Conservation (phyloP, 176 grass and related monocot genomes). For the Puya raimondii region DNA sequence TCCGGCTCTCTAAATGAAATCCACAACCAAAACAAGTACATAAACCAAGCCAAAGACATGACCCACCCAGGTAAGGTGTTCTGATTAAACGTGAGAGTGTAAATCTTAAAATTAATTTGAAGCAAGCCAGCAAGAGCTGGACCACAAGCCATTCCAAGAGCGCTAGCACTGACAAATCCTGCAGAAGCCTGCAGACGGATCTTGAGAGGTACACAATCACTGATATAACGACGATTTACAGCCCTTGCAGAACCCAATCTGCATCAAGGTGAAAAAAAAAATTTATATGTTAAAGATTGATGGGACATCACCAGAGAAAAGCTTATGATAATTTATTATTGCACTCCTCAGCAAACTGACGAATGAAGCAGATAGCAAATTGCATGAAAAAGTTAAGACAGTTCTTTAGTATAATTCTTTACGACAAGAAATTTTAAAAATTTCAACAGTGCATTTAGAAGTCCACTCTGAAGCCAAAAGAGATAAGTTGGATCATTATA, state of each 20-base stretch:
- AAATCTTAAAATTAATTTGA: slow-evolving; percentile 65
- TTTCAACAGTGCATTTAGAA: background rate
- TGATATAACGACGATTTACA: slow-evolving; percentile 93
- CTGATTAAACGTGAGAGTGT: slow-evolving; percentile 66
- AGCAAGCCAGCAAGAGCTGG: slow-evolving; percentile 75
- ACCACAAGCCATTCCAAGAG: slow-evolving; percentile 92
- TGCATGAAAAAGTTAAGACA: background rate
- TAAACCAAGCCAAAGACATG: slow-evolving; percentile 65
- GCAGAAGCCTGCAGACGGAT: slow-evolving; percentile 76
- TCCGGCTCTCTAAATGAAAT: slow-evolving; percentile 70
- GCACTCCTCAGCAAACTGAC: background rate
- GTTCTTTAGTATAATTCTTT: background rate
- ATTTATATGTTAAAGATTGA: background rate
- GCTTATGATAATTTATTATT: background rate
- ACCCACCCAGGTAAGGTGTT: slow-evolving; percentile 85
- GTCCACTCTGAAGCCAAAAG: background rate
- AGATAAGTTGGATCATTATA: background rate
- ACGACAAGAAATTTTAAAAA: background rate
- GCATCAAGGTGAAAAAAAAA: slow-evolving; percentile 8
- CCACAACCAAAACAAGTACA: slow-evolving; percentile 61
- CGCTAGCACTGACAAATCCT: slow-evolving; percentile 89
- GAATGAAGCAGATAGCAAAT: background rate
- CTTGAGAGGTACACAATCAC: slow-evolving; percentile 85
- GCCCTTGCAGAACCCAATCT: slow-evolving; percentile 87
- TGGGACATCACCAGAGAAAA: slow-evolving; percentile 1